phyloP scores from a whole-genome alignment of 805 yeast genomes.

The Teunomyces gatunensis region DNA sequence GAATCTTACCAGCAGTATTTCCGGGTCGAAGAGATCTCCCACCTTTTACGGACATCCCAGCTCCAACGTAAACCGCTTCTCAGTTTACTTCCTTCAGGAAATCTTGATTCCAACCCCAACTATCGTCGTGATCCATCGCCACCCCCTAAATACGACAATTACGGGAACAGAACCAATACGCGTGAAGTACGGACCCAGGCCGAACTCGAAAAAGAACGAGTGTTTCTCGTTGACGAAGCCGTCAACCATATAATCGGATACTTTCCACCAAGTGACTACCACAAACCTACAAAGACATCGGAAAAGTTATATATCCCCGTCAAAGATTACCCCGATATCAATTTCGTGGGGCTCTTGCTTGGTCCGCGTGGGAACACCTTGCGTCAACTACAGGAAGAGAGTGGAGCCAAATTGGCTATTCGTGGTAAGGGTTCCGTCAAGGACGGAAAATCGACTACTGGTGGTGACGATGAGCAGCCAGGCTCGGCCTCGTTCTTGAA shows the following conservation, averaged over 20 bases:
- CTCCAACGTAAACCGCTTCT: conserved; percentile 34
- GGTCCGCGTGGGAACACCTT: conserved; percentile 97
- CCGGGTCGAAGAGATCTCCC: conserved; percentile 78
- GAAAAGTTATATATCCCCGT: conserved; percentile 87
- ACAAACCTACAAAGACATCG: conserved; percentile 61
- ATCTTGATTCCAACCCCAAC: conserved; percentile 26
- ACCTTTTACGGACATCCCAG: conserved; percentile 42
- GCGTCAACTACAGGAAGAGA: conserved; percentile 71
- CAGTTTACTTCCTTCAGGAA: conserved; percentile 47
- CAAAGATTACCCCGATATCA: conserved; percentile 83
- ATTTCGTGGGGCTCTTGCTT: conserved; percentile 83
- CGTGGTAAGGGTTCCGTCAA: conserved; percentile 96
- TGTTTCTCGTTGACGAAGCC: conserved; percentile 72
- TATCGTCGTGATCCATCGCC: conserved; percentile 74
- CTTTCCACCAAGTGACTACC: conserved; percentile 76
- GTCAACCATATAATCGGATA: conserved; percentile 70
- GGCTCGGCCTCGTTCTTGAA: conserved; percentile 18
- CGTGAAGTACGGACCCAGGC: conserved; percentile 64
- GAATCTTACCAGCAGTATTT: conserved; percentile 67
- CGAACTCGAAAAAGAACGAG: conserved; percentile 74
- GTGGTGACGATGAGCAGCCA: conserved; percentile 44
- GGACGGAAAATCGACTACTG: conserved; percentile 67
- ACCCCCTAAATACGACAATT: conserved; percentile 82
- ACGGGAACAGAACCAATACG: conserved; percentile 85
- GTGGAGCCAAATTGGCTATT: conserved; percentile 87